Base-by-base conservation (phyloP, 352 stramenopile species). In the Phytophthora citricola region DNA sequence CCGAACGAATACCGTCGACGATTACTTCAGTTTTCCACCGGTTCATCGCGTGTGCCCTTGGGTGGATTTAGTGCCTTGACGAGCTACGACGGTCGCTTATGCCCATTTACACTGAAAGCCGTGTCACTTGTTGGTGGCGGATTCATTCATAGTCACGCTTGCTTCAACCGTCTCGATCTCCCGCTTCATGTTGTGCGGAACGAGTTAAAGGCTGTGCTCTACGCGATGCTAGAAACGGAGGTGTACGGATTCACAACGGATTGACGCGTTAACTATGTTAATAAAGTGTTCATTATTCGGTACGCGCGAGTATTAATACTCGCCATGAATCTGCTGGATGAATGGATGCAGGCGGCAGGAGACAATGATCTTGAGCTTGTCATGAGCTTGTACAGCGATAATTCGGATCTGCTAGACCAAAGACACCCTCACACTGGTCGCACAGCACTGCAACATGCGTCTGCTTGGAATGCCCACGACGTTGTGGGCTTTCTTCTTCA, bases 111-210 rank as follows among this genome's bases (percentile, higher is more conserved):
- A 15, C 12, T 90, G 20, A 76, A 83, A 29, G 75, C 57, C 27
- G 61, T 83, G 24, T 56, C 58, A 0, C 58, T 79, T 12, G 60
- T 77, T 7, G 69, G 66, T 9, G 63, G 69, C 34, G 78, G 76
- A 1, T 86, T 78, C 41, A 72, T 86, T 29, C 66, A 73, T 31
- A 79, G 80, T 36, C 83, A 91, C 55, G 79, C 83, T 15, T 91
- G 83, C 48, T 91, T 88, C 59, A 91, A 90, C 34, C 79, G 79
- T 4, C 94, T 99, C 59, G 97, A 99, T 72, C 73, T 99, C 14
- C 96, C 97, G 24, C 62, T 98, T 50, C 98, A 98, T 70, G 88
- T 92, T 24, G 82, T 80, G 1, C 93, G 89, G 45, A 76, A 90
- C 10, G 91, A 98, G 36, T 63, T 91, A 17, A 73, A 74, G 24